Conservation (phyloP, 805 yeast genomes). For the Candida sakaeoensis region DNA sequence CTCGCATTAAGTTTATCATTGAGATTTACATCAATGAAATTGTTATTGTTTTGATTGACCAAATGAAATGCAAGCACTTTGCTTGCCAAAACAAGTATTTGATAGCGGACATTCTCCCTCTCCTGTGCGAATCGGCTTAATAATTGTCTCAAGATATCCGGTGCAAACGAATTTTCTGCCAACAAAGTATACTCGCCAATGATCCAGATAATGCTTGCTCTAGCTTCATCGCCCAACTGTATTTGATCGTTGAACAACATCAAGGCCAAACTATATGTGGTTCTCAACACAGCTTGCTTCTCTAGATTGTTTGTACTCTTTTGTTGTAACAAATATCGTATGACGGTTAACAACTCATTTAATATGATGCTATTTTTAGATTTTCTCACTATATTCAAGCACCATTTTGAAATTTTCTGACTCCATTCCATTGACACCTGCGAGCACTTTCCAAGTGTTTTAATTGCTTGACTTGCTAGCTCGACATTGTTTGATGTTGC, state of each 20-base stretch:
- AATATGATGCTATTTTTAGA: slow-evolving; percentile 33
- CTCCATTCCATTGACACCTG: slow-evolving; percentile 47
- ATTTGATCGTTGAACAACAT: slow-evolving; percentile 22
- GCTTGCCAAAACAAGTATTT: slow-evolving; percentile 68
- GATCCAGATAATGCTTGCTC: slow-evolving; percentile 85
- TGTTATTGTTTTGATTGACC: slow-evolving; percentile 31
- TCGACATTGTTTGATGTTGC: slow-evolving; percentile 14
- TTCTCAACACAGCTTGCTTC: slow-evolving; percentile 41
- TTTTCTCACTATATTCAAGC: slow-evolving; percentile 45
- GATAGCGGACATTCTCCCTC: slow-evolving; percentile 58
- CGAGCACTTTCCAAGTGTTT: slow-evolving; percentile 60
- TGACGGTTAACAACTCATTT: slow-evolving; percentile 67
- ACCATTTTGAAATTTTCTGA: slow-evolving; percentile 58
- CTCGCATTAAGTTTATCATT: slow-evolving; percentile 13
- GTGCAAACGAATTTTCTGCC: slow-evolving; percentile 47
- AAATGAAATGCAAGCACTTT: slow-evolving; percentile 61
- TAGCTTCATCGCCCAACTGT: slow-evolving; percentile 45
- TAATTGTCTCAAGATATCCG: slow-evolving; percentile 68
- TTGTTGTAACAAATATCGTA: slow-evolving; percentile 68
- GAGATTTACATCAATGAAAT: slow-evolving; percentile 13
- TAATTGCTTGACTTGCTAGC: slow-evolving; percentile 47
- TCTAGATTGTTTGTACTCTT: slow-evolving; percentile 23
- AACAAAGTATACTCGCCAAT: slow-evolving; percentile 70
- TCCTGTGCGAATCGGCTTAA: slow-evolving; percentile 53
- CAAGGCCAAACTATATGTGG: slow-evolving; percentile 48